Conservation (phyloP, 768 basidiomycete species). For the Coprinopsis cinerea region DNA sequence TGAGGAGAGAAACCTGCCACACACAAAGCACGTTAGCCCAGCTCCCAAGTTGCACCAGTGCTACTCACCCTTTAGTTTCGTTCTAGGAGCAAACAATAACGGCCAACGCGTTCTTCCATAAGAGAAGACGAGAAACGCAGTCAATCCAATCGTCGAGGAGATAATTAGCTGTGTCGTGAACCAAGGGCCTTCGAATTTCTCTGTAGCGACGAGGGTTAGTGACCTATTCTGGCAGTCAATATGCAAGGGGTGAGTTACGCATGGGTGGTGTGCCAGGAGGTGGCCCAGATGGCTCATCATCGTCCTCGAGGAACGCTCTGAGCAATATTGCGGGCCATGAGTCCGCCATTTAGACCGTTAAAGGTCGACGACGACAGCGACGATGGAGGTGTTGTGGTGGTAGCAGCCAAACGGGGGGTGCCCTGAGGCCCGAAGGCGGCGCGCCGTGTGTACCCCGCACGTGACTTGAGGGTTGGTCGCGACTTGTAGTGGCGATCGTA, state of each 20-base stretch:
- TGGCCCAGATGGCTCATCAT: conserved; percentile 32
- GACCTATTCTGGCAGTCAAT: neutral
- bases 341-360: conserved; percentile 7
- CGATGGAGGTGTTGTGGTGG: neutral
- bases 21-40: conserved; percentile 10
- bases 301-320: conserved; percentile 22
- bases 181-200: conserved; percentile 90
- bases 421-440: neutral
- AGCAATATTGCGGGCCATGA: conserved; percentile 16
- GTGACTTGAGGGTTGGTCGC: too few relatives aligned
- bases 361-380: neutral
- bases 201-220: conserved; percentile 28
- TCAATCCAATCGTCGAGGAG: conserved; percentile 69
- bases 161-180: conserved; percentile 85
- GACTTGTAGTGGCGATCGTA: too few relatives aligned
- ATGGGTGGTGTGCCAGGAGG: conserved; percentile 64
- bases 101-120: conserved; percentile 87
- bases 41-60: neutral
- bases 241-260: too few relatives aligned
- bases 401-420: neutral
- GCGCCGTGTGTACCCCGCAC: too few relatives aligned
- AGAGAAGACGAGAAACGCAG: conserved; percentile 83
- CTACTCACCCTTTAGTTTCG: conserved; percentile 81
- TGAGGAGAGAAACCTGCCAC: conserved; percentile 85
- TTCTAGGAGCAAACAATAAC: conserved; percentile 85